Percentiles rank a stretch among this genome's conserved stretches.
These are phyloP conservation scores for Ganoderma sp. DNA, from an alignment of 1,284 basidiomycete species.

Conservation along the genomic window DNA sequence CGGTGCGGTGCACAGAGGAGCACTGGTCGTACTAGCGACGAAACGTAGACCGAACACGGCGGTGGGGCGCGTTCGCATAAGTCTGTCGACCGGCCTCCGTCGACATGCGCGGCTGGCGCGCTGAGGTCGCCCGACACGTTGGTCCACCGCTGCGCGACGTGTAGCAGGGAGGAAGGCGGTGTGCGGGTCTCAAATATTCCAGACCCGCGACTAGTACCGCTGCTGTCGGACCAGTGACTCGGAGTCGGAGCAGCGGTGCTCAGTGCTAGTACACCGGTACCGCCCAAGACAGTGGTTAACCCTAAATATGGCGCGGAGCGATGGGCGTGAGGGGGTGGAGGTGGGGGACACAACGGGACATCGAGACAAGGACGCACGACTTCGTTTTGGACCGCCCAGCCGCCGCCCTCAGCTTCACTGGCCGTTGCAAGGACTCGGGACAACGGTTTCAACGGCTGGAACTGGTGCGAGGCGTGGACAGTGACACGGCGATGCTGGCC, in stretches of 20 bases:
- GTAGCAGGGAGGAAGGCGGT: neutral
- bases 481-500: neutral
- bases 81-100: neutral
- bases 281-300: neutral
- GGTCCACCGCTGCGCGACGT: neutral
- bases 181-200: neutral
- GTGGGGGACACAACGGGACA: neutral
- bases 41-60: neutral
- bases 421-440: neutral
- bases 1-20: neutral
- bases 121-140: neutral
- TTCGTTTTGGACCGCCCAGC: neutral
- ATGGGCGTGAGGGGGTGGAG: neutral
- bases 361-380: conserved; percentile 7
- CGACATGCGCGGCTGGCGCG: neutral
- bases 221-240: too few relatives aligned
- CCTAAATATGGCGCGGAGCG: neutral
- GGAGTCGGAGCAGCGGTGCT: neutral
- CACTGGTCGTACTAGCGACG: neutral
- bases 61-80: neutral
- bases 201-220: neutral
- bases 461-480: neutral
- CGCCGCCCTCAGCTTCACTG: neutral
- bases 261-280: neutral
- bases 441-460: neutral